These are phyloP conservation scores for Platismatia glauca DNA, from an alignment of 495 filamentous ascomycete genomes.

Conservation along the genomic window DNA sequence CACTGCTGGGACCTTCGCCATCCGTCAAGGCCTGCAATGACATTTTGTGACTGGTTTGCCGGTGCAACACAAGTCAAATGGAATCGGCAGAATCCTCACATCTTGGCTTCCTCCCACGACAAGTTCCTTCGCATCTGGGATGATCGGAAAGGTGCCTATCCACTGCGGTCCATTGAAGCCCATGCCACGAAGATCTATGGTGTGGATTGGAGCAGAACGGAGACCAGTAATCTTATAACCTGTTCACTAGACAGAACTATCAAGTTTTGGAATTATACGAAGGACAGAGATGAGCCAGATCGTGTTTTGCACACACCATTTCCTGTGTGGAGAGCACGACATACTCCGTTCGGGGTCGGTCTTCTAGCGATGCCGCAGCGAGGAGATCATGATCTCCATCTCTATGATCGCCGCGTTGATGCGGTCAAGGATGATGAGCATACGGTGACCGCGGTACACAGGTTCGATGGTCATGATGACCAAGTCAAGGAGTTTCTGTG, in stretches of 20 bases:
- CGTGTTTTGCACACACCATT: conserved; percentile 71
- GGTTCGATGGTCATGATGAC: conserved; percentile 73
- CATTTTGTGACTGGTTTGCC: conserved; percentile 90
- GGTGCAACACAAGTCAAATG: conserved; percentile 95
- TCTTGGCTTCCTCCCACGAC: conserved; percentile 87
- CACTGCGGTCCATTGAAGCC: conserved; percentile 73
- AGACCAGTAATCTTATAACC: conserved; percentile 62
- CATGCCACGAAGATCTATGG: conserved; percentile 97
- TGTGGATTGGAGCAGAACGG: conserved; percentile 83
- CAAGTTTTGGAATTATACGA: conserved; percentile 84
- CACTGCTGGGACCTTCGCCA: conserved; percentile 86
- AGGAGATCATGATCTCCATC: conserved; percentile 71
- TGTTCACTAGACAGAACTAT: conserved; percentile 89
- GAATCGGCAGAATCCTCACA: conserved; percentile 75
- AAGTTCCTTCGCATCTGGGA: conserved; percentile 86
- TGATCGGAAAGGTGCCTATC: conserved; percentile 66
- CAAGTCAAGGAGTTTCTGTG: conserved; percentile 93
- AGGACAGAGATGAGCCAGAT: conserved; percentile 54
- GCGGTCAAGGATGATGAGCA: conserved; percentile 39
- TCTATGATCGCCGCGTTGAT: conserved; percentile 63
- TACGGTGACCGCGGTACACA: conserved; percentile 47
- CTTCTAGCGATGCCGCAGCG: conserved; percentile 87
- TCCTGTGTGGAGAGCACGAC: conserved; percentile 87
- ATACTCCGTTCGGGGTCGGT: conserved; percentile 85
- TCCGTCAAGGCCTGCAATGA: conserved; percentile 63